Evolutionary conservation across 805 yeast genomes (phyloP), one percentile per base, ranked within the genome.

Genomic region (Sugiyamaella chiloensis): DNA sequence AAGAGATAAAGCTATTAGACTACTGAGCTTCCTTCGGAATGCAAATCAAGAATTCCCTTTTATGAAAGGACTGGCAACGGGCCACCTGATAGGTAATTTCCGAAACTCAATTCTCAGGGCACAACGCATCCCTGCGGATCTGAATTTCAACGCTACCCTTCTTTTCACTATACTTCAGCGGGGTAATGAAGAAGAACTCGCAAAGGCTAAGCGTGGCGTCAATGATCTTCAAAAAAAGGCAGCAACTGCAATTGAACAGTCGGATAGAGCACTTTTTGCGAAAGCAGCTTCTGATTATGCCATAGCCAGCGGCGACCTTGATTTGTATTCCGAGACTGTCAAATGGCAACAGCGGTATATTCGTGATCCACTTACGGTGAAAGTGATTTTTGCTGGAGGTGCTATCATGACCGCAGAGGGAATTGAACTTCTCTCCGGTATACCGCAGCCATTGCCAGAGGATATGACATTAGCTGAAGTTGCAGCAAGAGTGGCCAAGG

Each of bases 281-380:
- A 16, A 17, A 7, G 40, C 40, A 17, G 40, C 40, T 14, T 36
- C 40, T 8, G 40, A 8, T 8, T 36, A 36, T 36, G 40, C 40
- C 21, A 36, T 20, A 5, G 24, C 40, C 2, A 36, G 21, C n/a
- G 40, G 40, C 8, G 24, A 36, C 23, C 40, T 36, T 20, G 40
- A 36, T 23, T 14, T 20, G 11, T 36, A 36, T 20, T 11, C 14
- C 8, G 9, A 20, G 6, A 9, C n/a, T 12, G 21, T 36, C 8
- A 20, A 3, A 4, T 36, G 40, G 40, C 40, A 36, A 14, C 6
- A 23, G 21, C 40, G 40, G 24, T 36, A 17, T 14, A 19, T 36
- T 36, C 40, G 40, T 9, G 40, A 36, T 20, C 40, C 40, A 36
- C 40, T 36, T 23, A 36, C 40, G 8, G 24, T 20, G 6, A 36